A percentile compares a stretch with the other conserved stretches of the same genome.
These are phyloP conservation scores for Trametes sp. DNA, from an alignment of 1,284 basidiomycete genomes.

Conservation along the genomic window DNA sequence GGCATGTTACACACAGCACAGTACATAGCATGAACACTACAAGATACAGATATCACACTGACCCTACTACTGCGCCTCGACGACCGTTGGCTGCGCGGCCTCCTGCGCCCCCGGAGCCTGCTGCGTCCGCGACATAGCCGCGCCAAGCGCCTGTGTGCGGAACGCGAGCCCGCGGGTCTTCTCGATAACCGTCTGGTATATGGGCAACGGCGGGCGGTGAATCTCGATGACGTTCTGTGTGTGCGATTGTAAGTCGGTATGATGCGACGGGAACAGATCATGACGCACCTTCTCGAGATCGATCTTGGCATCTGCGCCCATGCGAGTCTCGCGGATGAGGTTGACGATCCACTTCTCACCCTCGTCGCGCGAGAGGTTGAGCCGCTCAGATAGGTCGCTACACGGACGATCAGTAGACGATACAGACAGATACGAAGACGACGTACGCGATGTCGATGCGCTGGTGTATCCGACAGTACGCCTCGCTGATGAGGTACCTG, in stretches of 20 bases:
- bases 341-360: constrained; percentile 99
- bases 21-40: constrained; percentile 13
- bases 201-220: constrained; percentile 86
- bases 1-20: not conserved
- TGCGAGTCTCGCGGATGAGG: constrained; percentile 94
- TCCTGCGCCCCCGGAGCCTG: constrained; percentile 39
- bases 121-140: constrained; percentile 75
- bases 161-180: constrained; percentile 93
- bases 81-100: constrained; percentile 31
- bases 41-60: not conserved
- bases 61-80: constrained; percentile 34
- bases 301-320: constrained; percentile 96
- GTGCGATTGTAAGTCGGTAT: constrained; percentile 11
- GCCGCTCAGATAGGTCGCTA: constrained; percentile 90
- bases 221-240: constrained; percentile 94
- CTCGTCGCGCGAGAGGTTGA: constrained; percentile 92
- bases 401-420: constrained; percentile 4
- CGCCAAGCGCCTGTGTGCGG: constrained; percentile 89
- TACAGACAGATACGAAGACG: not conserved
- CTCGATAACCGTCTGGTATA: constrained; percentile 96
- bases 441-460: constrained; percentile 93
- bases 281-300: constrained; percentile 86
- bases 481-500: constrained; percentile 94
- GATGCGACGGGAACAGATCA: constrained; percentile 4
- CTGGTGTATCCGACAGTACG: constrained; percentile 97